A percentile compares a stretch with the other conserved stretches of the same genome.
phyloP scores from a whole-genome alignment of 306 rosid species.

The Dicorynia guianensis region DNA sequence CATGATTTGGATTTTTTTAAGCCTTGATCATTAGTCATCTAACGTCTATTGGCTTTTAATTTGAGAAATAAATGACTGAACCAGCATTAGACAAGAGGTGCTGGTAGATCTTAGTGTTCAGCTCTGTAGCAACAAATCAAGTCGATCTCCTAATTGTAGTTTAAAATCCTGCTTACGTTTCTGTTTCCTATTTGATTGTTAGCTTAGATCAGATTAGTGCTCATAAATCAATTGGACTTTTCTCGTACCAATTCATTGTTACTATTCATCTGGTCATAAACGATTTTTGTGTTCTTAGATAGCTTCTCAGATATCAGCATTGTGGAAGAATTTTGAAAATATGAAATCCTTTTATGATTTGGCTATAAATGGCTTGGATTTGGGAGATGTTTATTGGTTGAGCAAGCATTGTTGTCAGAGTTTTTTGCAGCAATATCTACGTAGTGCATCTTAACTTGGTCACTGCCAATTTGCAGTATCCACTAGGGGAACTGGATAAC shows the following conservation, averaged over 20 bases:
- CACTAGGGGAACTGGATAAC: conserved; percentile 24
- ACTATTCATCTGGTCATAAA: background rate
- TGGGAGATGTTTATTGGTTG: conserved; percentile 10
- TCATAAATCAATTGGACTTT: background rate
- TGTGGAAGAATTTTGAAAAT: conserved; percentile 16
- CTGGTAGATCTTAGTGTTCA: conserved; percentile 50
- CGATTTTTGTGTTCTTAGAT: background rate
- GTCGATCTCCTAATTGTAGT: conserved; percentile 19
- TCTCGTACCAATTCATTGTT: background rate
- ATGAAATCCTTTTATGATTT: background rate
- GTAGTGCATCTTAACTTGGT: conserved; percentile 29
- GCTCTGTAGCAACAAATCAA: conserved; percentile 33
- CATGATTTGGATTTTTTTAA: conserved; percentile 36
- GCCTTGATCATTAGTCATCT: conserved; percentile 32
- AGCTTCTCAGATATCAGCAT: background rate
- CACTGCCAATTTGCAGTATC: conserved; percentile 26
- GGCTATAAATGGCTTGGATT: conserved; percentile 15
- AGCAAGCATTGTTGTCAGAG: conserved; percentile 12
- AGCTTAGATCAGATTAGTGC: background rate
- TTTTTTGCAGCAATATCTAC: conserved; percentile 27
- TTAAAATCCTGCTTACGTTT: conserved; percentile 4
- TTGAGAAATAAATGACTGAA: conserved; percentile 28
- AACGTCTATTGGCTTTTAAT: conserved; percentile 30
- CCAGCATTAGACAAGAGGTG: conserved; percentile 5
- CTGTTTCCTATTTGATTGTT: conserved; percentile 14